A percentile compares a stretch with the other conserved stretches of the same genome.
Conservation (phyloP, 257 asterid genomes). For the Salvia hispanica region DNA sequence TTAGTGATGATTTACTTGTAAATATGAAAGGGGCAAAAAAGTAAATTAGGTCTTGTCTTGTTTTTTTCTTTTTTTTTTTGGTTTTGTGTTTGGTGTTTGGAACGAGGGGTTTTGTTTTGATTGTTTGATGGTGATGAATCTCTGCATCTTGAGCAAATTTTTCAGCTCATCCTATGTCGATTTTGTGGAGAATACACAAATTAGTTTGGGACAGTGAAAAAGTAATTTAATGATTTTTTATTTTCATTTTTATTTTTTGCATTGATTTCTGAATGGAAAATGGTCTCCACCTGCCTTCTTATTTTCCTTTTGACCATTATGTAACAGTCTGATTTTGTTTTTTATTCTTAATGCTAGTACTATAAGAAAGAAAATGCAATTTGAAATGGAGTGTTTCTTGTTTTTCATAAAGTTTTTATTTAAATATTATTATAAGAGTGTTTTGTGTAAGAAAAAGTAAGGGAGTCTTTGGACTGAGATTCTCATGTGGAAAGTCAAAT, state of each 20-base stretch:
- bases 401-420: no score
- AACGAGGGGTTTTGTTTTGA: constrained; percentile 19
- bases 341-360: no score
- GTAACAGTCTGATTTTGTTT: no score
- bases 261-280: constrained; percentile 12
- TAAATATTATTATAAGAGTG: not conserved
- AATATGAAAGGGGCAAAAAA: constrained; percentile 28
- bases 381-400: not conserved
- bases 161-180: constrained; percentile 41
- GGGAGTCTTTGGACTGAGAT: constrained; percentile 1
- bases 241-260: constrained; percentile 5
- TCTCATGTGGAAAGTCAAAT: constrained; percentile 11
- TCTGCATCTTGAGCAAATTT: constrained; percentile 40
- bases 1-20: constrained; percentile 31
- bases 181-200: constrained; percentile 33
- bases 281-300: constrained; percentile 12
- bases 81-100: constrained; percentile 30
- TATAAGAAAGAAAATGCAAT: no score
- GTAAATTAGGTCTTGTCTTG: not conserved
- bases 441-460: not conserved
- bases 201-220: not conserved
- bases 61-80: not conserved
- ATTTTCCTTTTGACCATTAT: not conserved
- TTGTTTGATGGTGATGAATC: constrained; percentile 29
- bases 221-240: not conserved